These are phyloP conservation scores for Schizonepeta tenuifolia DNA, from an alignment of 257 asterid genomes.

Conservation along the genomic window DNA sequence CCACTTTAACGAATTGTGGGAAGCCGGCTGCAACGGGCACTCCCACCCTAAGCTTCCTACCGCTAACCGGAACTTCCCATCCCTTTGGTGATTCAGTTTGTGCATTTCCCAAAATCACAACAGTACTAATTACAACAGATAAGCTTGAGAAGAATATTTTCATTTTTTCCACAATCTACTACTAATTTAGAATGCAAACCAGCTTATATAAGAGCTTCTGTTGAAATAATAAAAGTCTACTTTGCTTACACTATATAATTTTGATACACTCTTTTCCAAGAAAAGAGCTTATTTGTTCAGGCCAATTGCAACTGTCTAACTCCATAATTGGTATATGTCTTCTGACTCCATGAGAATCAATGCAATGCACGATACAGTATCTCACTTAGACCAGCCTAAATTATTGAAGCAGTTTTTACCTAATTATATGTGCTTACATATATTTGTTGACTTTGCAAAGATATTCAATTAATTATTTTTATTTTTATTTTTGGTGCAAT, in stretches of 20 bases:
- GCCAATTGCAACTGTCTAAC: neutral
- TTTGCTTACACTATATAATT: neutral
- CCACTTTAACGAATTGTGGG: slow-evolving; percentile 40
- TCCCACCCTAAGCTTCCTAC: slow-evolving; percentile 39
- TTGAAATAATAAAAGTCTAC: slow-evolving; percentile 37
- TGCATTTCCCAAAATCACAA: slow-evolving; percentile 35
- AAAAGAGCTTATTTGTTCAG: too few species aligned
- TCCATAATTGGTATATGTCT: too few species aligned
- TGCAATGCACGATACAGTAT: neutral
- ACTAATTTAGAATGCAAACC: neutral
- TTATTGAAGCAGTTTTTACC: neutral
- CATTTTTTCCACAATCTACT: neutral
- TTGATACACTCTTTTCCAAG: too few species aligned
- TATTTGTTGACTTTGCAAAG: neutral
- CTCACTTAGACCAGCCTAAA: neutral
- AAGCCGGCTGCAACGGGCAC: slow-evolving; percentile 43
- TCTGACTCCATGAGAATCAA: too few species aligned
- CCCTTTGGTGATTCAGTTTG: slow-evolving; percentile 49
- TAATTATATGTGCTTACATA: neutral
- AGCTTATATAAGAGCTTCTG: neutral
- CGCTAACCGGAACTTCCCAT: slow-evolving; percentile 52
- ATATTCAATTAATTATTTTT: neutral
- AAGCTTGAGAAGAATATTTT: neutral
- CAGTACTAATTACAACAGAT: slow-evolving; percentile 14
- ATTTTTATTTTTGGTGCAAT: neutral